Evolutionary conservation across 1,284 basidiomycete species (phyloP).

Genomic region (Rhodotorula sp.): DNA sequence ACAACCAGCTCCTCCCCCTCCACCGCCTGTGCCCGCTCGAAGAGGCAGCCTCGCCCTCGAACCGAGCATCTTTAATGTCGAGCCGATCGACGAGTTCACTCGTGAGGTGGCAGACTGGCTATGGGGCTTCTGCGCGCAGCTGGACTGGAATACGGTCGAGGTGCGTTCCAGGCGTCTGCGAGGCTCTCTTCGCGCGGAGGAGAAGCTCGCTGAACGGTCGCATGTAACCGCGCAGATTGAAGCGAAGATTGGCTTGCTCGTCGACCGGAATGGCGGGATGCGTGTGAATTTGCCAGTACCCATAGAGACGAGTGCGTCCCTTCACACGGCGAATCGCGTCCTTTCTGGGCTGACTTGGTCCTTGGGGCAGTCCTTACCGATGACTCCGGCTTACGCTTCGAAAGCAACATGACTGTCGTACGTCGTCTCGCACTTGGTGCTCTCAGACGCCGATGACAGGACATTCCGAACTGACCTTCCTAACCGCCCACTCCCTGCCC

Average conservation of each 20-base stretch:
- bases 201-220: not conserved
- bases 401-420: conserved; percentile 86
- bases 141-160: conserved; percentile 54
- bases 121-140: conserved; percentile 47
- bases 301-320: conserved; percentile 78
- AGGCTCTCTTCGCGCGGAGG: too few relatives aligned
- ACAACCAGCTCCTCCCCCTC: not conserved
- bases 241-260: conserved; percentile 84
- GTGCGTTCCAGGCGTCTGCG: conserved; percentile 45
- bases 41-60: conserved; percentile 54
- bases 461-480: not conserved
- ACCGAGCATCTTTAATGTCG: conserved; percentile 84
- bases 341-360: conserved; percentile 52
- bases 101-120: conserved; percentile 88
- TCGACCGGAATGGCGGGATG: conserved; percentile 62
- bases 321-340: conserved; percentile 7
- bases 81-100: conserved; percentile 92
- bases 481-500: not conserved
- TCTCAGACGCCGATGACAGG: too few relatives aligned
- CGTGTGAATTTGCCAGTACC: conserved; percentile 64
- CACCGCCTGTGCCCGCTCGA: not conserved
- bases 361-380: conserved; percentile 58
- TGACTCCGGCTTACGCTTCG: conserved; percentile 62
- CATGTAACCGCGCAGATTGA: conserved; percentile 66
- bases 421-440: conserved; percentile 47